Evolutionary conservation across 495 filamentous ascomycete genomes (phyloP).

Genomic region (Recurvomyces mirabilis): DNA sequence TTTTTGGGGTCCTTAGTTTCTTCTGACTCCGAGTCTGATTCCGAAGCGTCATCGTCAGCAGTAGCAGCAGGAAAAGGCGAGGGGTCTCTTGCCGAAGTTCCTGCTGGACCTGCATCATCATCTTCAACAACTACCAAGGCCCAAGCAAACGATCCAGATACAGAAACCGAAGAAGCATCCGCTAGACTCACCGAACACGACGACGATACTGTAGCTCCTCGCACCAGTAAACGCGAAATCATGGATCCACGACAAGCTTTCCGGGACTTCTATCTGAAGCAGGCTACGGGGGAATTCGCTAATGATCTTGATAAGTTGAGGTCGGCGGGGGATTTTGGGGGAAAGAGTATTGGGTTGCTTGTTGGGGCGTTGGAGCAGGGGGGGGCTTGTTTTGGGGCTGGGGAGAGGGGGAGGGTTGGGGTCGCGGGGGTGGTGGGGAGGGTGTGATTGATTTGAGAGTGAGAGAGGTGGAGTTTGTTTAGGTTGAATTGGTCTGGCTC

Average conservation of each 20-base stretch:
- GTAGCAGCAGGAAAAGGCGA: background rate
- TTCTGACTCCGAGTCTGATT: background rate
- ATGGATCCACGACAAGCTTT: constrained; percentile 12
- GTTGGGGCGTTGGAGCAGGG: constrained; percentile 20
- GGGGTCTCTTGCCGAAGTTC: too few relatives aligned
- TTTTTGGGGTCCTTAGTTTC: background rate
- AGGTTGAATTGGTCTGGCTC: too few relatives aligned
- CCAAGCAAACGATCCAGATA: background rate
- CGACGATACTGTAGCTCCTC: background rate
- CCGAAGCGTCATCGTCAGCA: background rate
- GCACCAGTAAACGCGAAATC: background rate
- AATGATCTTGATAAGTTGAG: constrained; percentile 22
- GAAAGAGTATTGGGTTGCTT: constrained; percentile 12
- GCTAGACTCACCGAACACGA: constrained; percentile 4
- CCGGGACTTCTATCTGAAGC: constrained; percentile 18
- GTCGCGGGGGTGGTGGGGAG: background rate
- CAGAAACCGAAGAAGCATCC: too few relatives aligned
- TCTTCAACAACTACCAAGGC: background rate
- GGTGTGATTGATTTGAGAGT: background rate
- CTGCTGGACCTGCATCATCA: too few relatives aligned
- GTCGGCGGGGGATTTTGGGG: constrained; percentile 17
- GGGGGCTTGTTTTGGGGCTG: constrained; percentile 9
- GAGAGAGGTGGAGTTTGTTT: too few relatives aligned
- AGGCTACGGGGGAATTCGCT: constrained; percentile 21
- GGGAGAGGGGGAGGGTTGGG: constrained; percentile 18